Conservation (phyloP, 106 monocot genomes). For the Gastrodia elata region DNA sequence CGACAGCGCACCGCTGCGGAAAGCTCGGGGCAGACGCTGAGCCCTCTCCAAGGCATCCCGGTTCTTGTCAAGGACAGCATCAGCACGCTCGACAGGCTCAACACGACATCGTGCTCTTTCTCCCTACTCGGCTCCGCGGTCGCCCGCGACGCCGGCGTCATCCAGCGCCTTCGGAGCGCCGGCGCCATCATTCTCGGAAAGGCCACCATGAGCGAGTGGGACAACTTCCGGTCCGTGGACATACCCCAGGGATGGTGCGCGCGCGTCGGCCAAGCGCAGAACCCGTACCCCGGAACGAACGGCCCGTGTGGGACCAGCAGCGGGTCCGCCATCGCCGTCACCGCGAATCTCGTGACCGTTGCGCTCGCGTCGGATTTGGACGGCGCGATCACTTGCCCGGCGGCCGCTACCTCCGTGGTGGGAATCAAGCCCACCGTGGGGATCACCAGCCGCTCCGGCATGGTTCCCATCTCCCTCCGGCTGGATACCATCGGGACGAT, state of each 20-base stretch:
- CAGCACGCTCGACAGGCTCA: constrained; percentile 32
- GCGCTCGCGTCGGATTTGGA: constrained; percentile 63
- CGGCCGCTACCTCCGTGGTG: constrained; percentile 40
- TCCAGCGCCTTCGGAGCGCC: constrained; percentile 30
- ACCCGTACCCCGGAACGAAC: constrained; percentile 44
- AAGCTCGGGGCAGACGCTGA: not conserved
- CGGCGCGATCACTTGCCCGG: constrained; percentile 69
- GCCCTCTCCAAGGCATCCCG: constrained; percentile 32
- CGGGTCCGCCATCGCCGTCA: constrained; percentile 51
- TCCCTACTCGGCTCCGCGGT: not conserved
- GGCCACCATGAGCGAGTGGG: constrained; percentile 71
- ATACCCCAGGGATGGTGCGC: constrained; percentile 54
- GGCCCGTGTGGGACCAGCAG: constrained; percentile 66
- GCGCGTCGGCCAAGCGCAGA: constrained; percentile 59
- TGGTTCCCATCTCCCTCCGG: constrained; percentile 48
- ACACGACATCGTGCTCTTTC: not conserved
- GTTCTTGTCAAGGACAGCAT: constrained; percentile 56
- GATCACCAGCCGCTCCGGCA: constrained; percentile 60
- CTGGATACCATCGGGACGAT: constrained; percentile 69
- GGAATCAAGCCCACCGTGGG: constrained; percentile 81
- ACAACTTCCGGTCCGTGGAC: constrained; percentile 24
- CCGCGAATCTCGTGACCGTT: constrained; percentile 56
- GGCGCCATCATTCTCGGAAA: constrained; percentile 66
- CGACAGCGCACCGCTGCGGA: not conserved
- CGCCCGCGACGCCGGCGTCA: constrained; percentile 21